A percentile compares a stretch with the other conserved stretches of the same genome.
These are phyloP conservation scores for Lasiosphaeriaceae sp. DNA, from an alignment of 495 filamentous ascomycete species.

Conservation along the genomic window DNA sequence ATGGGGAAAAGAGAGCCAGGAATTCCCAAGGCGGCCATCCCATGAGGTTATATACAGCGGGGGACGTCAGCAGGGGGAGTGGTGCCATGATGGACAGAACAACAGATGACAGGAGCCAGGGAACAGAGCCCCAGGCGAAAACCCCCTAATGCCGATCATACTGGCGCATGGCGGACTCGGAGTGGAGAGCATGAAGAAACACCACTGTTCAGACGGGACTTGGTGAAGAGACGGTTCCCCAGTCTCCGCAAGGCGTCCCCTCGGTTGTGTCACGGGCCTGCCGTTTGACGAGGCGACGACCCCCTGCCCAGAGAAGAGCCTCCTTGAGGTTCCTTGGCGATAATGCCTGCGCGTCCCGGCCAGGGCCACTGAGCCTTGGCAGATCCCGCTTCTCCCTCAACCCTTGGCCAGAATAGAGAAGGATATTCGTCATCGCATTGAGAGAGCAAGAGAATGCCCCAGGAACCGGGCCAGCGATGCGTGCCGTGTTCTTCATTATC, in stretches of 20 bases:
- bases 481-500: too few relatives aligned
- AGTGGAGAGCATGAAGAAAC: conserved; percentile 13
- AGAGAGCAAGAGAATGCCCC: neutral
- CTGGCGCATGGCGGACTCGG: conserved; percentile 17
- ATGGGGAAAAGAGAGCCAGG: conserved; percentile 36
- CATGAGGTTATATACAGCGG: conserved; percentile 27
- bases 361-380: neutral
- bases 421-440: conserved; percentile 20
- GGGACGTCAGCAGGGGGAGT: neutral
- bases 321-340: conserved; percentile 22
- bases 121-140: conserved; percentile 3
- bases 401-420: neutral
- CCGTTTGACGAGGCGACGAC: conserved; percentile 10
- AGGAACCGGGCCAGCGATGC: conserved; percentile 9
- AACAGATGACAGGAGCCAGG: conserved; percentile 16
- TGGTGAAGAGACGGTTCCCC: neutral
- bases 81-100: conserved; percentile 15
- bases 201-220: neutral
- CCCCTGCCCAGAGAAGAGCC: conserved; percentile 10
- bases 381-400: conserved; percentile 2
- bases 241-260: conserved; percentile 9
- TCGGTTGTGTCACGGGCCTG: conserved; percentile 24
- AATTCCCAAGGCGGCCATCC: neutral
- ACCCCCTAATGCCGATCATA: conserved; percentile 33
- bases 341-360: conserved; percentile 6